phyloP scores from a whole-genome alignment of 441 rosid genomes.

The Mallotus japonicus region DNA sequence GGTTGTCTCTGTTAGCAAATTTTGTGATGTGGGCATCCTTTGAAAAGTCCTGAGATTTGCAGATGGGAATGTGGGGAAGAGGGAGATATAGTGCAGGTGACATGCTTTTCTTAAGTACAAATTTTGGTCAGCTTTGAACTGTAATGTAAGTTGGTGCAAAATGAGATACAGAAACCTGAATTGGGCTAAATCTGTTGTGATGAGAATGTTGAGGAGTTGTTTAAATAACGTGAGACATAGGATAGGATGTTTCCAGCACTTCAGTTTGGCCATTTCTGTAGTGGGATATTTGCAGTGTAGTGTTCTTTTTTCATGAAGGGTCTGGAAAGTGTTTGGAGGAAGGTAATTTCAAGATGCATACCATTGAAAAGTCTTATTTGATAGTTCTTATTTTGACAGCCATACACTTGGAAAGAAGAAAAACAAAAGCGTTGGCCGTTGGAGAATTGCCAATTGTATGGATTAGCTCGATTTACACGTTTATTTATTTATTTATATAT shows the following conservation, averaged over 20 bases:
- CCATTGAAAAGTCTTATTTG: neutral
- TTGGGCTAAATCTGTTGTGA: constrained; percentile 10
- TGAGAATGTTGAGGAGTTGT: constrained; percentile 14
- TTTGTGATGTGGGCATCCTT: constrained; percentile 34
- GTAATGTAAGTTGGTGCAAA: neutral
- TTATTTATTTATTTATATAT: too few relatives aligned
- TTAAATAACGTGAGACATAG: constrained; percentile 29
- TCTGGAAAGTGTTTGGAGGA: constrained; percentile 27
- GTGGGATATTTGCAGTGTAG: constrained; percentile 7
- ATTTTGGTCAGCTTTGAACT: neutral
- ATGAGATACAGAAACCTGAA: neutral
- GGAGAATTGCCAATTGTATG: too few relatives aligned
- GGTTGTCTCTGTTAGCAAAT: constrained; percentile 28
- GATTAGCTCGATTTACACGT: too few relatives aligned
- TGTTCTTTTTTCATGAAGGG: constrained; percentile 35
- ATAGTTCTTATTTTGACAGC: neutral
- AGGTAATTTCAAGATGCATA: neutral
- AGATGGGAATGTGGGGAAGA: constrained; percentile 39
- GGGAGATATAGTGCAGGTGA: constrained; percentile 45
- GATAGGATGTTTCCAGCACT: constrained; percentile 43
- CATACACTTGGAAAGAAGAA: constrained; percentile 26
- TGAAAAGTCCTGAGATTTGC: constrained; percentile 45
- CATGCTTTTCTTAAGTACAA: constrained; percentile 23
- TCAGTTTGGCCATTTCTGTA: constrained; percentile 28
- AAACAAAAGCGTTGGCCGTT: too few relatives aligned